These are phyloP conservation scores for Cydonia oblonga DNA, from an alignment of 331 rosid genomes.

Conservation along the genomic window DNA sequence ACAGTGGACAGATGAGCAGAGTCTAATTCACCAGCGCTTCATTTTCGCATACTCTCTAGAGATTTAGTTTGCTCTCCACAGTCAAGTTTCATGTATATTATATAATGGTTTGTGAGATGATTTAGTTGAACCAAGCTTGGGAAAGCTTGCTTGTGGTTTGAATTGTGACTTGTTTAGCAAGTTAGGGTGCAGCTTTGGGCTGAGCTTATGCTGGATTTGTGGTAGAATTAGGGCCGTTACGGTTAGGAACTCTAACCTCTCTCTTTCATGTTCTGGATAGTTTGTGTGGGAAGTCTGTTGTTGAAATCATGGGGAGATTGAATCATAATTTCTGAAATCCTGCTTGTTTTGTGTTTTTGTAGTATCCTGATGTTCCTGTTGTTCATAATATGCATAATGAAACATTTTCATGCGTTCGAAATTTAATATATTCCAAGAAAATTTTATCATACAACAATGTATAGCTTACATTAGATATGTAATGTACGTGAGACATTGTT, in stretches of 20 bases:
- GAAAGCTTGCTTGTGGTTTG: constrained; percentile 21
- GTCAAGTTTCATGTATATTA: constrained; percentile 34
- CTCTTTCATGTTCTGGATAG: constrained; percentile 11
- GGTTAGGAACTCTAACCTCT: constrained; percentile 20
- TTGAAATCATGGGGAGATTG: too few relatives aligned
- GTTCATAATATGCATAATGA: not conserved
- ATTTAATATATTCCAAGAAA: too few relatives aligned
- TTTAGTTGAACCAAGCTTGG: constrained; percentile 22
- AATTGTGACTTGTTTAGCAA: constrained; percentile 21
- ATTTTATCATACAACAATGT: too few relatives aligned
- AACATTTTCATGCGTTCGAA: not conserved
- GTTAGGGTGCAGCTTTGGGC: constrained; percentile 53
- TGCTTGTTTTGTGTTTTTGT: too few relatives aligned
- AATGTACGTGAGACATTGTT: too few relatives aligned
- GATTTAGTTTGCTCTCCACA: constrained; percentile 22
- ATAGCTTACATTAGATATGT: too few relatives aligned
- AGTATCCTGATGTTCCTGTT: too few relatives aligned
- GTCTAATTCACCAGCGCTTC: not conserved
- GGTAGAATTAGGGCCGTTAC: not conserved
- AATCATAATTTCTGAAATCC: not conserved
- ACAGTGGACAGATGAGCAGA: constrained; percentile 29
- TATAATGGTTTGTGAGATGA: constrained; percentile 7
- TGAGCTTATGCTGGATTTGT: constrained; percentile 35
- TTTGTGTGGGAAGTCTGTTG: constrained; percentile 25
- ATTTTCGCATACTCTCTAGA: constrained; percentile 5